Evolutionary conservation across 305 asterid genomes (phyloP).

Genomic region (Fraxinus ornus): DNA sequence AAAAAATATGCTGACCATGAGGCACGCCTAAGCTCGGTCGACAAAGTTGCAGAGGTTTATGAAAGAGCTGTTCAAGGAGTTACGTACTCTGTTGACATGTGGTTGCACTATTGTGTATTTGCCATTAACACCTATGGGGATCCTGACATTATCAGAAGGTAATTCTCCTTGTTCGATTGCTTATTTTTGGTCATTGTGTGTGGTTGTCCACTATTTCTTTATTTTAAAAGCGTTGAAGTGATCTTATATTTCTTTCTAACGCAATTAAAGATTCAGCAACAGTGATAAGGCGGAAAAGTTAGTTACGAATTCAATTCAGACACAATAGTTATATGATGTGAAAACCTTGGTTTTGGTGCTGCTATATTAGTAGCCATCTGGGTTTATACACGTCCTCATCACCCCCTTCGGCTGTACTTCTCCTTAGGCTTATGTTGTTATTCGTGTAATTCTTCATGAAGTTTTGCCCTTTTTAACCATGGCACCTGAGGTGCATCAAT

Average conservation of each 20-base stretch:
- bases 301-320: conserved; percentile 62
- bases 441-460: conserved; percentile 58
- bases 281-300: conserved; percentile 62
- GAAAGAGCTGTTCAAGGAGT: conserved; percentile 97
- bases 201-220: conserved; percentile 32
- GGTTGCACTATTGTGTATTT: conserved; percentile 94
- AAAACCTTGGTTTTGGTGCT: conserved; percentile 48
- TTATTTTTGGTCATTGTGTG: conserved; percentile 22
- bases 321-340: conserved; percentile 42
- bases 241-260: conserved; percentile 56
- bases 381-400: conserved; percentile 40
- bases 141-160: conserved; percentile 90
- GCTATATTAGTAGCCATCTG: conserved; percentile 35
- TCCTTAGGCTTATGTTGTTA: conserved; percentile 52
- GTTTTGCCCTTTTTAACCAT: conserved; percentile 60
- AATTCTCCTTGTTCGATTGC: conserved; percentile 31
- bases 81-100: conserved; percentile 98
- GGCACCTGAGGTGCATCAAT: conserved; percentile 91
- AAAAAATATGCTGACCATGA: conserved; percentile 99
- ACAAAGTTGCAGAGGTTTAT: conserved; percentile 91
- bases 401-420: conserved; percentile 41
- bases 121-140: conserved; percentile 83
- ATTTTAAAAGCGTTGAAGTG: conserved; percentile 42
- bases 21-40: conserved; percentile 79
- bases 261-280: conserved; percentile 66